phyloP scores from a whole-genome alignment of 2,329 filamentous ascomycete genomes.

The Neophaeococcomyces mojaviensis region DNA sequence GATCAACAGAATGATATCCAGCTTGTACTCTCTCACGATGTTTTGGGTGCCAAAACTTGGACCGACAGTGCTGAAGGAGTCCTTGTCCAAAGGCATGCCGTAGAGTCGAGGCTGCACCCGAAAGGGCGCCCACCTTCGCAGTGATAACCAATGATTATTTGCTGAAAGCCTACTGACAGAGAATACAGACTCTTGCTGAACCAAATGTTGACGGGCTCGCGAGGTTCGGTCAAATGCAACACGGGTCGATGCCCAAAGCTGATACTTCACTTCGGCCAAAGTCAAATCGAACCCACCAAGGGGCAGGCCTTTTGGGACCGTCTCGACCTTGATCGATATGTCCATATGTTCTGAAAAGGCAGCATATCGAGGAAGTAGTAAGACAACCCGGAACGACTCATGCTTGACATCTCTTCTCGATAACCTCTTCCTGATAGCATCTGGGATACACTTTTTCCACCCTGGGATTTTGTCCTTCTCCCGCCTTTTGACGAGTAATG shows the following conservation, averaged over 20 bases:
- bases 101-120: conserved; percentile 5
- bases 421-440: neutral
- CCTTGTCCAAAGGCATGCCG: conserved; percentile 4
- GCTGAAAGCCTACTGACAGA: neutral
- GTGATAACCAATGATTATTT: conserved; percentile 1
- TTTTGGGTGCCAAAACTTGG: conserved; percentile 5
- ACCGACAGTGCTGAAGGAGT: conserved; percentile 1
- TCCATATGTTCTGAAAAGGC: conserved; percentile 7
- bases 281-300: neutral
- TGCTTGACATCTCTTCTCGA: neutral
- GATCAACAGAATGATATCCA: conserved; percentile 7
- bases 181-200: neutral
- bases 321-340: conserved; percentile 1
- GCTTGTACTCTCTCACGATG: conserved; percentile 8
- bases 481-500: neutral
- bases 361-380: conserved; percentile 3
- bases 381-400: conserved; percentile 2
- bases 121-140: conserved; percentile 6
- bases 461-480: neutral
- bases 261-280: conserved; percentile 7
- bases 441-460: neutral
- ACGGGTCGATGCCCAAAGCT: conserved; percentile 3
- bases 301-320: neutral
- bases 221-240: neutral
- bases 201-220: neutral